Evolutionary conservation across 129 eudicot species (phyloP).

Genomic region (Escallonia rubra): DNA sequence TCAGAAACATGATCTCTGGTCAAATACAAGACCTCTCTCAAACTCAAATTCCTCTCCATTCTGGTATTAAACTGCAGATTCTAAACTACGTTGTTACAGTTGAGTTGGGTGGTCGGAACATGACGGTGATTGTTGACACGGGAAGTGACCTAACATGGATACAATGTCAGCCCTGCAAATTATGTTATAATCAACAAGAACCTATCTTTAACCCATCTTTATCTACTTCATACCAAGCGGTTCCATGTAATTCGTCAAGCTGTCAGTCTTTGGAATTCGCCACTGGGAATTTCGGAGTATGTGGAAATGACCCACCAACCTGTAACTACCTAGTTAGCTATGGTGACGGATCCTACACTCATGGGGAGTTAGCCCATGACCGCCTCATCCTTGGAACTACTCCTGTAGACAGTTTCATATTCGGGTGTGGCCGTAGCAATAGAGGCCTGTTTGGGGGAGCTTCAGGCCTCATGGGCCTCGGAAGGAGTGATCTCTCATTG

Average conservation of each 20-base stretch:
- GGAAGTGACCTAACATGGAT: constrained; percentile 97
- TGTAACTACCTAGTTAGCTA: constrained; percentile 69
- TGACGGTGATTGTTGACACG: constrained; percentile 77
- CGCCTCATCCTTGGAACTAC: constrained; percentile 44
- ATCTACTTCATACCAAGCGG: constrained; percentile 51
- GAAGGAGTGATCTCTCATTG: constrained; percentile 69
- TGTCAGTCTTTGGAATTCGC: constrained; percentile 57
- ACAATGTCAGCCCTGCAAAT: constrained; percentile 82
- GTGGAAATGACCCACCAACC: constrained; percentile 35
- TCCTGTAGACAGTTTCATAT: constrained; percentile 40
- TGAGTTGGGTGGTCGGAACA: constrained; percentile 51
- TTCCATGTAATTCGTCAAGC: constrained; percentile 55
- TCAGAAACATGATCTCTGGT: constrained; percentile 27
- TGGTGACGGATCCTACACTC: constrained; percentile 87
- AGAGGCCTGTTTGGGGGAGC: constrained; percentile 77
- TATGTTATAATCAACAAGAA: constrained; percentile 74
- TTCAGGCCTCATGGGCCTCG: constrained; percentile 86
- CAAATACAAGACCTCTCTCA: constrained; percentile 35
- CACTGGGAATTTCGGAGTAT: constrained; percentile 52
- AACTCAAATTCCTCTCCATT: constrained; percentile 57
- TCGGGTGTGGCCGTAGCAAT: constrained; percentile 82
- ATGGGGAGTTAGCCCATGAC: constrained; percentile 61
- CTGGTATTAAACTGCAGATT: constrained; percentile 74
- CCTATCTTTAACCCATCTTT: constrained; percentile 65
- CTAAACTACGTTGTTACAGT: constrained; percentile 67